Evolutionary conservation across 768 basidiomycete genomes (phyloP), one percentile per base, ranked within the genome.

Genomic region (Clathrus columnatus): DNA sequence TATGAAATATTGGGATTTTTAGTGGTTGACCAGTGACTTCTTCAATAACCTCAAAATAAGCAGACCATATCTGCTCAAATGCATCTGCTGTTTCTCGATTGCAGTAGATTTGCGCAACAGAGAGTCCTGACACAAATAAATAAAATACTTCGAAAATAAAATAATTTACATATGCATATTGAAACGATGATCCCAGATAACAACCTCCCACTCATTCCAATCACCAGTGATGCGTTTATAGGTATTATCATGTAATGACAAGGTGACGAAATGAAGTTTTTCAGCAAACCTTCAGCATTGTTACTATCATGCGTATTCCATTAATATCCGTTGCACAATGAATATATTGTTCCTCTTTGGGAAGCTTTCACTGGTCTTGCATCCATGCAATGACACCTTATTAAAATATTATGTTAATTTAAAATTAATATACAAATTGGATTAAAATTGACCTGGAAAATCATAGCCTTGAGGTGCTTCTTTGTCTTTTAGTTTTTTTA

Each of bases 151-250:
- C 16, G 16, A 32, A 32, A 32, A 16, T 32, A 7, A 32, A n/a
- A n/a, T n/a, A n/a, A n/a, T n/a, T n/a, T n/a, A 59, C 60, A 20
- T 50, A 64, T 60, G 56, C 6, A 45, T 50, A 51, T 64, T 54
- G 14, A 58, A 21, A 16, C 46, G 36, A 17, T 50, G 16, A 28
- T 61, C 53, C 61, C 61, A 63, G 26, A 63, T 52, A 0, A 62
- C 62, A 6, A 63, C 55, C 20, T 63, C 62, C 62, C 61, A 63
- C 50, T 63, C 62, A 42, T 63, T 63, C 62, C 62, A 63, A 7
- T 18, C 18, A 7, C 60, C 58, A 29, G 60, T 56, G 4, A 57
- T 36, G 0, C 62, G 58, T 6, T 57, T 50, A 27, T 64, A 64
- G 0, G 63, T 64, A 30, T 63, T 61, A 27, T 64, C 63, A 45